phyloP scores from a whole-genome alignment of 2,329 filamentous ascomycete species.

The Meredithiella fracta region DNA sequence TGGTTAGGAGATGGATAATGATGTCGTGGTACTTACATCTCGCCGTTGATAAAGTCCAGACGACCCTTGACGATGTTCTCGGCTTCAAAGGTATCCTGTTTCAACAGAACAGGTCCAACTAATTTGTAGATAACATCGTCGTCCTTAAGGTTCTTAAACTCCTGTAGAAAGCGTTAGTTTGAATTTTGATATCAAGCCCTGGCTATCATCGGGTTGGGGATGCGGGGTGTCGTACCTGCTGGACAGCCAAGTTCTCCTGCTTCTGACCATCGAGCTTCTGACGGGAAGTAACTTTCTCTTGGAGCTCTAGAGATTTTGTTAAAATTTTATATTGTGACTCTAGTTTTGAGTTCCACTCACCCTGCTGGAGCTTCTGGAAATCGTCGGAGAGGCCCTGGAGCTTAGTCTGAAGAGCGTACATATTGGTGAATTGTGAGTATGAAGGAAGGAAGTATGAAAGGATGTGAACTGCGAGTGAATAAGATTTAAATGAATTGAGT shows the following conservation, averaged over 20 bases:
- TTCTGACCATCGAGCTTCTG: constrained; percentile 90
- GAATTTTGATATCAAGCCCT: background rate
- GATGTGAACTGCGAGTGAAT: background rate
- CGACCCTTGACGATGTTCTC: constrained; percentile 80
- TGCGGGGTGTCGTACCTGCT: constrained; percentile 41
- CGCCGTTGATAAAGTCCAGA: constrained; percentile 80
- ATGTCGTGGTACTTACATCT: constrained; percentile 51
- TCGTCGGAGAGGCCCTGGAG: constrained; percentile 75
- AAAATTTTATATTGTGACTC: constrained; percentile 6
- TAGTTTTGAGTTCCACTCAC: constrained; percentile 27
- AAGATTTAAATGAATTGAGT: no score
- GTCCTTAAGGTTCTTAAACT: constrained; percentile 64
- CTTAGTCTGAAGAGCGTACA: constrained; percentile 59
- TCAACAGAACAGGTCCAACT: constrained; percentile 77
- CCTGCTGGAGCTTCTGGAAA: constrained; percentile 72
- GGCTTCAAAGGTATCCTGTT: constrained; percentile 85
- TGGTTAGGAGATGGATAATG: background rate
- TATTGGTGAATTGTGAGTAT: constrained; percentile 21
- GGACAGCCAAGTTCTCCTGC: constrained; percentile 79
- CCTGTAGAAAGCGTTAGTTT: constrained; percentile 31
- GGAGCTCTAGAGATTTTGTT: constrained; percentile 47
- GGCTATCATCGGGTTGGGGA: background rate
- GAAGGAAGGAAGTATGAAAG: background rate
- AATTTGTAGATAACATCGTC: constrained; percentile 92
- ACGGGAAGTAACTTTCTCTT: constrained; percentile 56